These are phyloP conservation scores for Trichoderma pleuroti DNA, from an alignment of 2,329 filamentous ascomycete genomes.

Conservation along the genomic window DNA sequence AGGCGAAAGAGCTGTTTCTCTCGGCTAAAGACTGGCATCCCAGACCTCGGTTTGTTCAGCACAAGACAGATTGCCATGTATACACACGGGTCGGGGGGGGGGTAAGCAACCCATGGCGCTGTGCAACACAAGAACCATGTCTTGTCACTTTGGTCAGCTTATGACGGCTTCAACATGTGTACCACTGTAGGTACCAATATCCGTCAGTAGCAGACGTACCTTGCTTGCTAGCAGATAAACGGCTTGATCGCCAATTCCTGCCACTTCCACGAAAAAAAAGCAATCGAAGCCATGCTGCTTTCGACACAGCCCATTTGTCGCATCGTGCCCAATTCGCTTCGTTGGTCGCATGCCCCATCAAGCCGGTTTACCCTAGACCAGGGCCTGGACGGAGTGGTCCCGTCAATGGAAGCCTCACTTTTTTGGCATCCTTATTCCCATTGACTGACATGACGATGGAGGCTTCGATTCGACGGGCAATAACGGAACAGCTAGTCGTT, in stretches of 20 bases:
- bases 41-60: neutral
- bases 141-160: neutral
- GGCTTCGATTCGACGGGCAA: neutral
- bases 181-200: neutral
- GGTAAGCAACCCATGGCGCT: neutral
- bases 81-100: neutral
- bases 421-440: neutral
- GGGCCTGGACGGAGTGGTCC: neutral
- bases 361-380: constrained; percentile 14
- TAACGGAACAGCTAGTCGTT: neutral
- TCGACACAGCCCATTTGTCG: neutral
- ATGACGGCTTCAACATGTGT: neutral
- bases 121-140: neutral
- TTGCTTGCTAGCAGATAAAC: neutral
- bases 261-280: neutral
- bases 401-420: constrained; percentile 4
- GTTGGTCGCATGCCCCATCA: neutral
- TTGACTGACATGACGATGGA: neutral
- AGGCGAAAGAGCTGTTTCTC: neutral
- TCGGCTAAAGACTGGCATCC: neutral
- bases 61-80: neutral
- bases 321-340: neutral
- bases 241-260: constrained; percentile 4
- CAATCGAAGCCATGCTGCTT: neutral
- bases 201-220: neutral